Conservation (phyloP, 2,329 filamentous ascomycete genomes). For the Coniella lustricola region DNA sequence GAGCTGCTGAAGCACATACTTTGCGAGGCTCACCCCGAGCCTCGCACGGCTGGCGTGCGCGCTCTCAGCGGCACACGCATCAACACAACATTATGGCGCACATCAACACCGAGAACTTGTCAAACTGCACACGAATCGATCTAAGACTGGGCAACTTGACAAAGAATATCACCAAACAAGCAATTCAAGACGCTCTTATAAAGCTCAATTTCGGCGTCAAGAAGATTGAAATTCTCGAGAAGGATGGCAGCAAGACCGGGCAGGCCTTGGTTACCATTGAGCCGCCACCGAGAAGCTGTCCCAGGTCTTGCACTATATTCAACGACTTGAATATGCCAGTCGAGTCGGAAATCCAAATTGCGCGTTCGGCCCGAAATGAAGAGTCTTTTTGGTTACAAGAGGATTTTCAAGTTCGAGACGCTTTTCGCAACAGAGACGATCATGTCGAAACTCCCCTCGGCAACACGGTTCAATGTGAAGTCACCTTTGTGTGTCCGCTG, state of each 20-base stretch:
- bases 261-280: slow-evolving; percentile 48
- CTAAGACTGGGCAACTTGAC: slow-evolving; percentile 30
- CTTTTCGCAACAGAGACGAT: no score
- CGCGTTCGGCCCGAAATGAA: no score
- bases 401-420: no score
- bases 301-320: background rate
- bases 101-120: background rate
- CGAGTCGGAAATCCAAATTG: background rate
- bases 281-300: slow-evolving; percentile 40
- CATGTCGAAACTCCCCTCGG: background rate
- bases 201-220: slow-evolving; percentile 42
- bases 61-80: no score
- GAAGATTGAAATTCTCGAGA: slow-evolving; percentile 49
- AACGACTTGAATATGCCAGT: background rate
- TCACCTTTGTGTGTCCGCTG: background rate
- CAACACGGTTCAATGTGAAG: background rate
- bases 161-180: slow-evolving; percentile 27
- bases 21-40: no score
- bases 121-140: slow-evolving; percentile 21
- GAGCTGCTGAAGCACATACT: no score
- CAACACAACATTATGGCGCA: no score
- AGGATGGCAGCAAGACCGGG: slow-evolving; percentile 30
- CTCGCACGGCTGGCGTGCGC: no score
- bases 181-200: slow-evolving; percentile 47
- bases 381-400: no score